A percentile compares a stretch with the other conserved stretches of the same genome.
Conservation (phyloP, 306 rosid genomes). For the Acacia crassicarpa region DNA sequence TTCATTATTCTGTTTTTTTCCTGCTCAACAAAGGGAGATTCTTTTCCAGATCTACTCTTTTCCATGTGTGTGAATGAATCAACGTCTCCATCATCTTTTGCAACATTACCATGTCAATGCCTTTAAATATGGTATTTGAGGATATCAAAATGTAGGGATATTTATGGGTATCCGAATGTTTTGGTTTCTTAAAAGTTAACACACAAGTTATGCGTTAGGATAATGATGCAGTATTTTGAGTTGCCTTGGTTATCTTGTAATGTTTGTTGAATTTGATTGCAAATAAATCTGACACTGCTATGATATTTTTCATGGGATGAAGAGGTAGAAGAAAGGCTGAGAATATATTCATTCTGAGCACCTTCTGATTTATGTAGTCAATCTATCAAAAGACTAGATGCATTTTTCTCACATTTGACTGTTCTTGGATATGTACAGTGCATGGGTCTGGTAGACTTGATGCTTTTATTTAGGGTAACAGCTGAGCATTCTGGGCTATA, state of each 20-base stretch:
- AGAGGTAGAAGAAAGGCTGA: neutral
- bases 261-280: constrained; percentile 19
- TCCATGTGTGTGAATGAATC: neutral
- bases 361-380: neutral
- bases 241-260: constrained; percentile 1
- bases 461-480: neutral
- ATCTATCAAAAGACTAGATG: neutral
- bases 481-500: neutral
- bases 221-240: constrained; percentile 16
- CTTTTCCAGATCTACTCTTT: neutral
- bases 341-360: neutral
- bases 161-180: neutral
- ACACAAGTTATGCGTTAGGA: neutral
- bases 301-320: constrained; percentile 1
- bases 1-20: neutral
- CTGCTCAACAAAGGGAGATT: neutral
- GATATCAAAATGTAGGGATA: neutral
- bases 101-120: neutral
- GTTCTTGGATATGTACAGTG: constrained; percentile 5
- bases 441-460: neutral
- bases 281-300: neutral
- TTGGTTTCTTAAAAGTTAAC: neutral
- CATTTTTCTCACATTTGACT: neutral
- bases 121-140: neutral
- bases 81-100: neutral